Base-by-base conservation (phyloP, 2,329 filamentous ascomycete genomes). In the Simplicillium sp. region DNA sequence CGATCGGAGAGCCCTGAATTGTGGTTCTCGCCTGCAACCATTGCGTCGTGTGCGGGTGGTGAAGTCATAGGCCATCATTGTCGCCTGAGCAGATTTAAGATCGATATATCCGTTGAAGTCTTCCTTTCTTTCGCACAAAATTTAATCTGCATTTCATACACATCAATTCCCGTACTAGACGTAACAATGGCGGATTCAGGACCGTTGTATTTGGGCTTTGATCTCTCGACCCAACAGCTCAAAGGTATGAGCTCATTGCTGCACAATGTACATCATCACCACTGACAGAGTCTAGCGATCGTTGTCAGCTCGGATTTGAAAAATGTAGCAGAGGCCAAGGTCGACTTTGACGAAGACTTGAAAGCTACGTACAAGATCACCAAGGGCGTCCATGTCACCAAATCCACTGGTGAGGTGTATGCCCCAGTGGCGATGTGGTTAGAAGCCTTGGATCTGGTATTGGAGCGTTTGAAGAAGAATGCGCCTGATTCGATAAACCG, bases 221-320 rank as follows among this genome's bases (percentile, higher is more conserved):
- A 98, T 66, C 81, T 97, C 45, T 96, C 89, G 34, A 97, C 92
- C 43, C 92, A 97, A 63, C 90, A 97, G 61, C 75, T 97, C 43
- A 97, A 98, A 75, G 89, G 87, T 80, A 62, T 48, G 44, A 16
- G 33, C 8, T 31, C 15, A 15, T 17, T 32, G 20, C 18, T 9
- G n/a, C n/a, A n/a, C n/a, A n/a, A n/a, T n/a, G n/a, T n/a, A n/a
- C n/a, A n/a, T n/a, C n/a, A n/a, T n/a, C 20, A 25, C 20, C 9
- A 9, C 20, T 25, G 9, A 25, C 15, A 12, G 6, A 13, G 29
- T n/a, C 14, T 52, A 90, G 85, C 81, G 50, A 82, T 97, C 49
- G 83, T 92, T 39, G 84, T 97, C 49, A 78, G 82, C 42, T 87
- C 88, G 4, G 75, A 87, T 51, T 79, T 97, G 48, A 83, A 84